Evolutionary conservation across 1,284 basidiomycete genomes (phyloP).

Genomic region (Trametes pubescens): DNA sequence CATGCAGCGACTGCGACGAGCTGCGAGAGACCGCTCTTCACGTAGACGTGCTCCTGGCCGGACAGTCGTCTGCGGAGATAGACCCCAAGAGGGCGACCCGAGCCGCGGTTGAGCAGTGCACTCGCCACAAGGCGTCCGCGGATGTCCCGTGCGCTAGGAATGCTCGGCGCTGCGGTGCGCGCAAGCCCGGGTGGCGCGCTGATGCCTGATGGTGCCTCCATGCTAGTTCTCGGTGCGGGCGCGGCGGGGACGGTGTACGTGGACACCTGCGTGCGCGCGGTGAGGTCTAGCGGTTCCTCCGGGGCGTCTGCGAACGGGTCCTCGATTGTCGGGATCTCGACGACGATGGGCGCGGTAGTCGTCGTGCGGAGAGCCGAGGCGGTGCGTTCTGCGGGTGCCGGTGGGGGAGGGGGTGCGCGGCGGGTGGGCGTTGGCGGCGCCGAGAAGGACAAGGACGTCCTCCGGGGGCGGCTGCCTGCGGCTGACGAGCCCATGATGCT

Average conservation of each 20-base stretch:
- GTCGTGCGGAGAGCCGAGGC: constrained; percentile 21
- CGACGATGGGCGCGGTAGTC: constrained; percentile 3
- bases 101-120: constrained; percentile 38
- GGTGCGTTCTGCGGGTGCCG: constrained; percentile 27
- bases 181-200: constrained; percentile 23
- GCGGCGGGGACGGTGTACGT: constrained; percentile 22
- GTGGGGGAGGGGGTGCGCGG: constrained; percentile 37
- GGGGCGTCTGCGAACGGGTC: constrained; percentile 40
- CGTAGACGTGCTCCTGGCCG: constrained; percentile 35
- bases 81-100: constrained; percentile 36
- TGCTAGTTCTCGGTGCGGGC: neutral
- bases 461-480: constrained; percentile 24
- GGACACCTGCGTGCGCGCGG: constrained; percentile 30
- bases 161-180: neutral
- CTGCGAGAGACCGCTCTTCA: constrained; percentile 40
- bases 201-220: neutral
- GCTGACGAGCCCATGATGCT: constrained; percentile 17
- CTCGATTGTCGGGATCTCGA: constrained; percentile 27
- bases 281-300: constrained; percentile 16
- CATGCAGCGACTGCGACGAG: constrained; percentile 34
- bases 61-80: constrained; percentile 33
- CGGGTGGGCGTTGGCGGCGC: constrained; percentile 26
- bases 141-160: constrained; percentile 28
- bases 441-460: constrained; percentile 26
- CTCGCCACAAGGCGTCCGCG: constrained; percentile 40